Conservation (phyloP, 2,329 filamentous ascomycete genomes). For the Salinomyces thailandicus region DNA sequence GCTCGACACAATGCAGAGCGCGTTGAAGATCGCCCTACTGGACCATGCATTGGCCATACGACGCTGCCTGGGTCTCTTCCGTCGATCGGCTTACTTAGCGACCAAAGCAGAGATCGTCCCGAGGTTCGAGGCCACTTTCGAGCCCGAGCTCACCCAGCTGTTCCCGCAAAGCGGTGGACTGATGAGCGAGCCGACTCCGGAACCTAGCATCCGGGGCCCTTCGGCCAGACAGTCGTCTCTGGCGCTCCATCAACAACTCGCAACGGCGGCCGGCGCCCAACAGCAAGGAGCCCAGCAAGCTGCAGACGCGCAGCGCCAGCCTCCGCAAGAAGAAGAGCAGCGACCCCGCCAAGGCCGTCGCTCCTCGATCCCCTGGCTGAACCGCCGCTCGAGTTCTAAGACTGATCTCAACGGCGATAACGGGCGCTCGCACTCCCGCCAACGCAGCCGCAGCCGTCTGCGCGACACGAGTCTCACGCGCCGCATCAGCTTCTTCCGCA, state of each 20-base stretch:
- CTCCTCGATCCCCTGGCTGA: constrained; percentile 6
- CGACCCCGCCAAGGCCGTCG: constrained; percentile 4
- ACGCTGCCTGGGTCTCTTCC: constrained; percentile 58
- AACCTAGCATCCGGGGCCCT: constrained; percentile 7
- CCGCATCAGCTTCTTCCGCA: constrained; percentile 19
- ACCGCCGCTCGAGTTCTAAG: constrained; percentile 2
- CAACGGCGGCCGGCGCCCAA: not conserved
- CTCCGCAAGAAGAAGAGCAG: not conserved
- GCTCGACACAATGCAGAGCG: constrained; percentile 55
- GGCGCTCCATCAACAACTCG: not conserved
- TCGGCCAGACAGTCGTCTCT: not conserved
- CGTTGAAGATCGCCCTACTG: constrained; percentile 72
- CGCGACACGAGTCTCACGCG: constrained; percentile 16
- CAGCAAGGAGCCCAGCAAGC: not conserved
- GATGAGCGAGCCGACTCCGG: constrained; percentile 13
- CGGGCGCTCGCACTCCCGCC: constrained; percentile 13
- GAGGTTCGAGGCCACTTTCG: constrained; percentile 37
- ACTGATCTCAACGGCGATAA: not conserved
- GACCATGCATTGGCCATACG: constrained; percentile 86
- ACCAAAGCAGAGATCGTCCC: constrained; percentile 24
- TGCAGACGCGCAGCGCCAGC: not conserved
- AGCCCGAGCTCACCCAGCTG: constrained; percentile 32
- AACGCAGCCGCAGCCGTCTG: constrained; percentile 9
- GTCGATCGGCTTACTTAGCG: constrained; percentile 51
- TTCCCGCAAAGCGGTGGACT: constrained; percentile 25